These are phyloP conservation scores for Cystobasidium tubakii DNA, from an alignment of 768 basidiomycete species.

Conservation along the genomic window DNA sequence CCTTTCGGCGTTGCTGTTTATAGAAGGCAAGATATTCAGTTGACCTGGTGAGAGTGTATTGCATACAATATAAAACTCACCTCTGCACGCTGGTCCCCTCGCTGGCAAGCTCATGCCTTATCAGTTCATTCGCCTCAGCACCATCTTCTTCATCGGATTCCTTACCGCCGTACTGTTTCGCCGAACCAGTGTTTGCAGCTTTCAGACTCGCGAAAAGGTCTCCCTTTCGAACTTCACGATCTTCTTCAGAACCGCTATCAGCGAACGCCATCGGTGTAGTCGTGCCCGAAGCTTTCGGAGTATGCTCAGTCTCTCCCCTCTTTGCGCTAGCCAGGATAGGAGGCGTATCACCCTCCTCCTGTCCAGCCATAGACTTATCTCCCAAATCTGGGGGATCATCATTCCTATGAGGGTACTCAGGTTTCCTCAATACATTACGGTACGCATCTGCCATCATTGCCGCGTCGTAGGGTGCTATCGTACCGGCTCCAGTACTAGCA, in stretches of 20 bases:
- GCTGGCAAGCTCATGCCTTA: conserved; percentile 73
- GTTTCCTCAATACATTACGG: conserved; percentile 76
- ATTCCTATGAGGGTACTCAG: conserved; percentile 58
- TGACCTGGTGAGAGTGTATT: too few relatives aligned
- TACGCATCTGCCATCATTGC: conserved; percentile 91
- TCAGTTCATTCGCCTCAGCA: conserved; percentile 48
- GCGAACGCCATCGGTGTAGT: background rate
- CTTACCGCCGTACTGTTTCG: conserved; percentile 41
- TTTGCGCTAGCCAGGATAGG: background rate
- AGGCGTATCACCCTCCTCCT: background rate
- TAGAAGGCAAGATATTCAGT: too few relatives aligned
- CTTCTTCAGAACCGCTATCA: background rate
- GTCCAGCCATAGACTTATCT: background rate
- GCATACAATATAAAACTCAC: background rate
- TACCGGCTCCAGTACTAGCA: conserved; percentile 19
- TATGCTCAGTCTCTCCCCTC: background rate
- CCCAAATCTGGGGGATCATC: background rate
- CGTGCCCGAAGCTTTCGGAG: background rate
- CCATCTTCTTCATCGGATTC: conserved; percentile 28
- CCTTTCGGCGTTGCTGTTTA: conserved; percentile 4
- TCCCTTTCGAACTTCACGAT: background rate
- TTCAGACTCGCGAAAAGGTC: background rate
- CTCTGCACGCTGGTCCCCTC: conserved; percentile 84
- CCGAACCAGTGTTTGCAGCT: background rate
- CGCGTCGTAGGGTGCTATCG: conserved; percentile 74